Evolutionary conservation across 2,329 filamentous ascomycete genomes (phyloP).

Genomic region (Alternaria brassicae): DNA sequence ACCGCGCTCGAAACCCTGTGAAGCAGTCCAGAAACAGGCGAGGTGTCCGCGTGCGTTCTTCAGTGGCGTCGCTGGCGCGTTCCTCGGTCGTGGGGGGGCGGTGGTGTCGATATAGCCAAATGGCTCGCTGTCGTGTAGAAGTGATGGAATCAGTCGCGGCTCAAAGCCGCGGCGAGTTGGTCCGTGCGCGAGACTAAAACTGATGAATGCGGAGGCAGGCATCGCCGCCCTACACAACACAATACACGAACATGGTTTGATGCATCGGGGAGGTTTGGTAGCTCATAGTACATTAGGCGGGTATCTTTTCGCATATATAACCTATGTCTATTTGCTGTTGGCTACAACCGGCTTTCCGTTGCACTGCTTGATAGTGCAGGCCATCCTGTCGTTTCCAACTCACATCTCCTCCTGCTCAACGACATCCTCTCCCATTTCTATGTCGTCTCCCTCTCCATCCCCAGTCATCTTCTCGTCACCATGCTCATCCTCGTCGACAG

Average conservation of each 20-base stretch:
- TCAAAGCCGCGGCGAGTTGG: constrained; percentile 15
- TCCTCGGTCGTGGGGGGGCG: not conserved
- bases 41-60: not conserved
- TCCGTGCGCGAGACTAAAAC: constrained; percentile 11
- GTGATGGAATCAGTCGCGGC: constrained; percentile 19
- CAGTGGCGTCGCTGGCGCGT: not conserved
- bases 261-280: not conserved
- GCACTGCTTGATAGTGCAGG: not conserved
- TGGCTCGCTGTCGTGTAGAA: constrained; percentile 30
- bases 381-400: not conserved
- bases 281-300: not conserved
- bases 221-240: not conserved
- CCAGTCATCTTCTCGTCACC: not conserved
- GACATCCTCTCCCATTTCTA: not conserved
- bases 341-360: not conserved
- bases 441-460: not conserved
- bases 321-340: not conserved
- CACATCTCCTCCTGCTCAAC: not conserved
- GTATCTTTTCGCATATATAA: not conserved
- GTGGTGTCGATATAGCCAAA: constrained; percentile 22
- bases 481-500: not conserved
- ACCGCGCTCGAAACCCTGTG: constrained; percentile 11
- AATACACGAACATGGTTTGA: not conserved
- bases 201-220: not conserved
- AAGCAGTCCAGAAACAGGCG: not conserved